Conservation (phyloP, 106 monocot genomes). For the Acorus calamus region DNA sequence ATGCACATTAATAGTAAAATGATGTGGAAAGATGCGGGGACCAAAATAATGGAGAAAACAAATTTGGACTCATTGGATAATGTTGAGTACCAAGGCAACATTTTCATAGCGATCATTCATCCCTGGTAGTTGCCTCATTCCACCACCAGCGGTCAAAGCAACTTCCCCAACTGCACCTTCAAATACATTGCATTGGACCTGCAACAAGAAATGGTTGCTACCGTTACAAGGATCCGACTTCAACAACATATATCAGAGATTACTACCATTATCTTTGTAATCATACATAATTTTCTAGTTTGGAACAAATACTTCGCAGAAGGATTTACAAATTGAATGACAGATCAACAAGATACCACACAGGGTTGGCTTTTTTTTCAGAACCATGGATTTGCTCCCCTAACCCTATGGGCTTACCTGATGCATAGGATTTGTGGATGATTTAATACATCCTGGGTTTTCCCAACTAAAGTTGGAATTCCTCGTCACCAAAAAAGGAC, state of each 20-base stretch:
- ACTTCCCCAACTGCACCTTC: slow-evolving; percentile 71
- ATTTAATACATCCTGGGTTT: too few relatives aligned
- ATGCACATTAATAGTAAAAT: neutral
- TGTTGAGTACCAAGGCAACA: slow-evolving; percentile 60
- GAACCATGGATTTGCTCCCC: too few relatives aligned
- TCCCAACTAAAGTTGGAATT: too few relatives aligned
- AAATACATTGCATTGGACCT: slow-evolving; percentile 98
- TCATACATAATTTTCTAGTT: too few relatives aligned
- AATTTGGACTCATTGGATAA: neutral
- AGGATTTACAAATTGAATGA: too few relatives aligned
- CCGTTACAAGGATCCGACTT: neutral
- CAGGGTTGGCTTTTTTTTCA: too few relatives aligned
- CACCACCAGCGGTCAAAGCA: slow-evolving; percentile 81
- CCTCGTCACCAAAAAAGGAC: too few relatives aligned
- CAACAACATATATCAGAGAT: neutral
- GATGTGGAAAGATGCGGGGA: neutral
- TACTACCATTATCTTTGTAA: too few relatives aligned
- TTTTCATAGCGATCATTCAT: slow-evolving; percentile 59
- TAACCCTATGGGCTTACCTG: too few relatives aligned
- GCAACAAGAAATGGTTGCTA: slow-evolving; percentile 6
- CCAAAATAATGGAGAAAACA: neutral
- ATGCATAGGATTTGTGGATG: too few relatives aligned
- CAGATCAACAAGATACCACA: too few relatives aligned
- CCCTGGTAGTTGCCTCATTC: slow-evolving; percentile 70
- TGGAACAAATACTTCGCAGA: too few relatives aligned